phyloP scores from a whole-genome alignment of 176 grass and related monocot species.

The Poa pratensis region DNA sequence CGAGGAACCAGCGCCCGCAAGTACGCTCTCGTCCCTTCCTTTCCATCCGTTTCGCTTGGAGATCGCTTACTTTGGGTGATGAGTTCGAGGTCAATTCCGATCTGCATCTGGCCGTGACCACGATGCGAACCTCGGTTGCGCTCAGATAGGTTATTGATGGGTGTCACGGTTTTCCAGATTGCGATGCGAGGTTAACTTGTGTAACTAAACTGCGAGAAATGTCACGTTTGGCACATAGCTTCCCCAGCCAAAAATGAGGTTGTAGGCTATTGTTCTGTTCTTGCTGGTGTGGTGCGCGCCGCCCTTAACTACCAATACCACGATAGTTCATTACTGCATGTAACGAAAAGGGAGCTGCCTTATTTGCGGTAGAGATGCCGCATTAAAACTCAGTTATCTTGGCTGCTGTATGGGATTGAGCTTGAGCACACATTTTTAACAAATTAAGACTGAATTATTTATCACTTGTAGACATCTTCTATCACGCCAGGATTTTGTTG shows the following conservation, averaged over 20 bases:
- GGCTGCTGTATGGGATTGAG: neutral
- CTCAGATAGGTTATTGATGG: neutral
- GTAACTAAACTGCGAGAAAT: neutral
- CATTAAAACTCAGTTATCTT: neutral
- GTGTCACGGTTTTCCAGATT: neutral
- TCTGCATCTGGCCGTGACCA: neutral
- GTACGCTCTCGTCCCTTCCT: conserved; percentile 44
- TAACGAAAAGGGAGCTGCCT: neutral
- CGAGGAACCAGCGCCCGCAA: conserved; percentile 63
- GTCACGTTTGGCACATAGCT: neutral
- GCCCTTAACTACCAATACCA: neutral
- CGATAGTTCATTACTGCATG: neutral
- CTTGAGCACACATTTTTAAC: neutral
- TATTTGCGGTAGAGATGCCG: neutral
- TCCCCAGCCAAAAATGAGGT: neutral
- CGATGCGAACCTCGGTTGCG: neutral
- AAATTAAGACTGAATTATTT: neutral
- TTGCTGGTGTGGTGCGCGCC: neutral
- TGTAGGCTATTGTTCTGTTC: neutral
- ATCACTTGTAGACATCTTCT: neutral
- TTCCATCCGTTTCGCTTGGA: too few species aligned
- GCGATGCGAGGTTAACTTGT: conserved; percentile 1
- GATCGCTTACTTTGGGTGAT: neutral
- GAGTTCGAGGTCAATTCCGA: neutral
- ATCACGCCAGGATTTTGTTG: neutral